Percentiles rank a stretch among this genome's conserved stretches.
These are phyloP conservation scores for Cantharellus anzutake DNA, from an alignment of 768 basidiomycete species.

Conservation along the genomic window DNA sequence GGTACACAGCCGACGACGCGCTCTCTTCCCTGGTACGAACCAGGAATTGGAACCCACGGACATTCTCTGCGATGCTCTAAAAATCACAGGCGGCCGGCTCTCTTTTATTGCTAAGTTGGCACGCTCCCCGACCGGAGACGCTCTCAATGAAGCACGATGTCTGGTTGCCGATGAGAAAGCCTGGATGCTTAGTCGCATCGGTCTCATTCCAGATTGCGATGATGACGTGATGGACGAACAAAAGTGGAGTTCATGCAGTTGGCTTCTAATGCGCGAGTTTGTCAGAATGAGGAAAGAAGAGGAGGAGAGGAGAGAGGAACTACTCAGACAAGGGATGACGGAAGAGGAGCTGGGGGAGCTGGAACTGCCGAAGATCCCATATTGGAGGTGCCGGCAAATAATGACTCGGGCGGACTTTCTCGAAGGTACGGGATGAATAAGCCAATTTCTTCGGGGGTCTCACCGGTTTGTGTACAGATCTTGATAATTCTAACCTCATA, in stretches of 20 bases:
- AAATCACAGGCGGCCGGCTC: slow-evolving; percentile 57
- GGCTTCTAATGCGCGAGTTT: slow-evolving; percentile 58
- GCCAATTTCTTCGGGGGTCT: background rate
- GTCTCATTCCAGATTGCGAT: slow-evolving; percentile 64
- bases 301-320: slow-evolving; percentile 16
- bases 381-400: slow-evolving; percentile 54
- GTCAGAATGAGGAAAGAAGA: slow-evolving; percentile 38
- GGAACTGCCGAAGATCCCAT: slow-evolving; percentile 43
- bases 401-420: slow-evolving; percentile 77
- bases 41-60: slow-evolving; percentile 14
- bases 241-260: slow-evolving; percentile 70
- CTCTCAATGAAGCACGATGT: slow-evolving; percentile 26
- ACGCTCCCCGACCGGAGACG: slow-evolving; percentile 21
- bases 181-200: slow-evolving; percentile 64
- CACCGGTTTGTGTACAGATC: slow-evolving; percentile 20
- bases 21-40: background rate
- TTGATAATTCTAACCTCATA: slow-evolving; percentile 54
- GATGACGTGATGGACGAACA: slow-evolving; percentile 86
- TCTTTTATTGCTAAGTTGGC: slow-evolving; percentile 56
- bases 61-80: slow-evolving; percentile 38
- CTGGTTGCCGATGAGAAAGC: slow-evolving; percentile 32
- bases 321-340: slow-evolving; percentile 22
- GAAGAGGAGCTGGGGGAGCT: slow-evolving; percentile 24
- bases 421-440: slow-evolving; percentile 29
- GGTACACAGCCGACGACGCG: slow-evolving; percentile 31